Conservation (phyloP, 2,329 filamentous ascomycete species). For the Penicillium nordicum region DNA sequence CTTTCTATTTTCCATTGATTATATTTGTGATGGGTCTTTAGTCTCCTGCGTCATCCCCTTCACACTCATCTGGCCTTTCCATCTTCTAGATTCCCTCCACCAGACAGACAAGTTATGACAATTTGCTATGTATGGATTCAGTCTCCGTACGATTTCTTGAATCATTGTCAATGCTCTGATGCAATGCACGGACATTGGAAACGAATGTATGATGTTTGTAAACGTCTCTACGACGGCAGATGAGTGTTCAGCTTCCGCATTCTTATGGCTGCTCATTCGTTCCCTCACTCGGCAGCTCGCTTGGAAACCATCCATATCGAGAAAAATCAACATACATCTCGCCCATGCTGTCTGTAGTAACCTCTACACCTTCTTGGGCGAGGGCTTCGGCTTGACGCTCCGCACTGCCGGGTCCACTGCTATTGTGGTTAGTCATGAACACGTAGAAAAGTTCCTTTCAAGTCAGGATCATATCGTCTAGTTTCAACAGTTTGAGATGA, state of each 20-base stretch:
- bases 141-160: not conserved
- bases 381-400: slow-evolving; percentile 43
- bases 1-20: not conserved
- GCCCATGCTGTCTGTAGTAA: slow-evolving; percentile 42
- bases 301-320: slow-evolving; percentile 50
- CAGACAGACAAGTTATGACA: not conserved
- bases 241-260: slow-evolving; percentile 10
- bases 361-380: slow-evolving; percentile 42
- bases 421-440: slow-evolving; percentile 2
- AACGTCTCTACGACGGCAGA: not conserved
- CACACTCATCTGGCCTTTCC: not conserved
- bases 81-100: not conserved
- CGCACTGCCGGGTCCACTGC: slow-evolving; percentile 43
- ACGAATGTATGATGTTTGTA: no score
- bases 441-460: not conserved
- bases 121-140: not conserved
- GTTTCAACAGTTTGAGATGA: not conserved
- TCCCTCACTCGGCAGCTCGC: slow-evolving; percentile 48
- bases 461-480: not conserved
- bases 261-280: slow-evolving; percentile 7
- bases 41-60: not conserved
- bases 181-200: not conserved
- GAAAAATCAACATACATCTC: slow-evolving; percentile 44
- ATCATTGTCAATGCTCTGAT: not conserved
- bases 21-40: not conserved